Percentiles rank a stretch among this genome's conserved stretches.
Evolutionary conservation across 1,284 basidiomycete genomes (phyloP).

Genomic region (Ustilago lituana): DNA sequence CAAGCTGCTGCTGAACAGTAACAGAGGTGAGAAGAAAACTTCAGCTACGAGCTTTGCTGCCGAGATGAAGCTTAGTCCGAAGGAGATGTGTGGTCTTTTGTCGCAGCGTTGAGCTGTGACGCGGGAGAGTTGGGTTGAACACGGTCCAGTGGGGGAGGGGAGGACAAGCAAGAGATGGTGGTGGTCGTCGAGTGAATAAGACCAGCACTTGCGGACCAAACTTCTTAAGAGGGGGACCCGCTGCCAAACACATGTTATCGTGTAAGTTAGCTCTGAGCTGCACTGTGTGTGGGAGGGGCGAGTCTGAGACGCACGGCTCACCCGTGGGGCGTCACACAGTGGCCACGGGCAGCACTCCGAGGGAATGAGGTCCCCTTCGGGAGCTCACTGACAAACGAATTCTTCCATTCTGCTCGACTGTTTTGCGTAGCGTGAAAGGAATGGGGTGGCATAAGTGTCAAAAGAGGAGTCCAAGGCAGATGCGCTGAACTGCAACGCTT

Average conservation of each 20-base stretch:
- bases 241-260: too few relatives aligned
- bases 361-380: too few relatives aligned
- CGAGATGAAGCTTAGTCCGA: background rate
- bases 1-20: background rate
- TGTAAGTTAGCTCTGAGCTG: too few relatives aligned
- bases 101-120: constrained; percentile 45
- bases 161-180: constrained; percentile 18
- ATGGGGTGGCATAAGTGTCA: too few relatives aligned
- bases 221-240: constrained; percentile 23
- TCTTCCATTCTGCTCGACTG: too few relatives aligned
- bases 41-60: background rate
- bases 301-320: constrained; percentile 8
- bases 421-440: too few relatives aligned
- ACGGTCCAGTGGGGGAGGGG: constrained; percentile 4
- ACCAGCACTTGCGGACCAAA: background rate
- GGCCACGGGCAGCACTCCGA: too few relatives aligned
- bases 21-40: too few relatives aligned
- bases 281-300: too few relatives aligned
- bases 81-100: background rate
- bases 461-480: too few relatives aligned
- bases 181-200: constrained; percentile 7
- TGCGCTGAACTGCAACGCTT: too few relatives aligned
- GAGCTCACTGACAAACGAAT: too few relatives aligned
- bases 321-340: background rate
- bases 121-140: constrained; percentile 25